Percentiles rank a stretch among this genome's conserved stretches.
phyloP scores from a whole-genome alignment of 1,139 yeast genomes.

The Geotrichum aggregatum region DNA sequence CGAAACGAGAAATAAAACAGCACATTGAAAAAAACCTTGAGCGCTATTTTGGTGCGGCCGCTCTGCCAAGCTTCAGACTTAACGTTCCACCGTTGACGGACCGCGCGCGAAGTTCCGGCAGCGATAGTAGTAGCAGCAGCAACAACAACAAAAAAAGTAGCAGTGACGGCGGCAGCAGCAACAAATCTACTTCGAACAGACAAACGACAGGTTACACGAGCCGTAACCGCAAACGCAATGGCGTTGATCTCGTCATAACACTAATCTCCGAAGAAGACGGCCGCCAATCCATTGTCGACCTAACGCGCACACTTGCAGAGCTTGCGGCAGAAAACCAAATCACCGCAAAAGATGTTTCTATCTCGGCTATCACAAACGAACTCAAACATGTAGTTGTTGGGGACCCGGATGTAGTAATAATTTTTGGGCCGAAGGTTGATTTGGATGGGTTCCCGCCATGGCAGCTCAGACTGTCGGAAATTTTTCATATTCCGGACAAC shows the following conservation, averaged over 20 bases:
- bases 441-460: constrained; percentile 97
- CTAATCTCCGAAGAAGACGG: constrained; percentile 79
- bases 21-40: constrained; percentile 59
- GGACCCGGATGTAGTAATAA: constrained; percentile 83
- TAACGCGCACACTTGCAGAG: constrained; percentile 82
- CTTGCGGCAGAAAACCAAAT: constrained; percentile 62
- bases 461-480: constrained; percentile 88
- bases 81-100: constrained; percentile 21
- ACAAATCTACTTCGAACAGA: too few relatives aligned
- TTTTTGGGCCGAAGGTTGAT: constrained; percentile 82
- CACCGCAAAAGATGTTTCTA: constrained; percentile 62
- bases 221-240: constrained; percentile 20
- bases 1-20: constrained; percentile 51
- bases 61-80: constrained; percentile 48
- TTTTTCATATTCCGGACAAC: constrained; percentile 88
- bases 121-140: constrained; percentile 23
- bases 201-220: not conserved
- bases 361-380: constrained; percentile 71
- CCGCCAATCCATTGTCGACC: constrained; percentile 79
- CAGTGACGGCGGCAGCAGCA: not conserved
- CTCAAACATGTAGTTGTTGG: constrained; percentile 70
- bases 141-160: not conserved
- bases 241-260: constrained; percentile 56
- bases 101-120: constrained; percentile 27
- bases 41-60: constrained; percentile 65